Evolutionary conservation across 139 green algal genomes (phyloP).

Genomic region (Picochlorum sp.): DNA sequence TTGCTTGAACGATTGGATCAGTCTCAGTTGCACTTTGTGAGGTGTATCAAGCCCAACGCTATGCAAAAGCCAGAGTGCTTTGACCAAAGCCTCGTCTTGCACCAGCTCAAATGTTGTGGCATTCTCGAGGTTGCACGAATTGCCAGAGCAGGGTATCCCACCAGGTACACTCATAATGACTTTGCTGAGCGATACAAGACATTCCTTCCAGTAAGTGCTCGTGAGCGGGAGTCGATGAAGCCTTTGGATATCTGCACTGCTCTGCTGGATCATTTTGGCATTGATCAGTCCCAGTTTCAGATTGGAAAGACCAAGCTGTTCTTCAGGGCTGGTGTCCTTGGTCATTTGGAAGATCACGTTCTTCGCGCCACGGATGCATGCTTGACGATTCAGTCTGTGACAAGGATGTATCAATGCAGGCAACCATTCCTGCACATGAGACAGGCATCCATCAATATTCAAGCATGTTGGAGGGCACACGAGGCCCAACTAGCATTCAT

Average conservation of each 20-base stretch:
- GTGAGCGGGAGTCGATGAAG: slow-evolving; percentile 3
- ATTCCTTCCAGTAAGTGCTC: slow-evolving; percentile 37
- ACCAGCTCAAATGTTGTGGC: slow-evolving; percentile 93
- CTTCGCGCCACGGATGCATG: slow-evolving; percentile 34
- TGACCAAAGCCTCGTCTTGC: slow-evolving; percentile 63
- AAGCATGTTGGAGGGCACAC: slow-evolving; percentile 29
- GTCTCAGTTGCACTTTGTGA: slow-evolving; percentile 74
- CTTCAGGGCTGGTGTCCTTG: slow-evolving; percentile 73
- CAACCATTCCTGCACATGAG: slow-evolving; percentile 23
- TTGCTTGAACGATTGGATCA: slow-evolving; percentile 61
- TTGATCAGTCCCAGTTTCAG: slow-evolving; percentile 49
- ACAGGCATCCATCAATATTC: slow-evolving; percentile 21
- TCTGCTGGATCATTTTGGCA: slow-evolving; percentile 57
- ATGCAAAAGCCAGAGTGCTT: slow-evolving; percentile 52
- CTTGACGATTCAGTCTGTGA: slow-evolving; percentile 35
- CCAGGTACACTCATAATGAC: slow-evolving; percentile 62
- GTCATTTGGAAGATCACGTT: slow-evolving; percentile 44
- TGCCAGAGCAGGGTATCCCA: slow-evolving; percentile 82
- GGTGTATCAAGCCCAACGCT: slow-evolving; percentile 95
- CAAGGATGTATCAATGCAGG: slow-evolving; percentile 31
- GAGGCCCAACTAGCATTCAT: slow-evolving; percentile 19
- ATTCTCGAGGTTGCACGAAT: slow-evolving; percentile 93
- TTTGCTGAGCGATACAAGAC: slow-evolving; percentile 79
- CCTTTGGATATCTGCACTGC: slow-evolving; percentile 33
- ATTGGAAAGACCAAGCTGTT: slow-evolving; percentile 75